Conservation (phyloP, 441 rosid genomes). For the Metrosideros polymorpha region DNA sequence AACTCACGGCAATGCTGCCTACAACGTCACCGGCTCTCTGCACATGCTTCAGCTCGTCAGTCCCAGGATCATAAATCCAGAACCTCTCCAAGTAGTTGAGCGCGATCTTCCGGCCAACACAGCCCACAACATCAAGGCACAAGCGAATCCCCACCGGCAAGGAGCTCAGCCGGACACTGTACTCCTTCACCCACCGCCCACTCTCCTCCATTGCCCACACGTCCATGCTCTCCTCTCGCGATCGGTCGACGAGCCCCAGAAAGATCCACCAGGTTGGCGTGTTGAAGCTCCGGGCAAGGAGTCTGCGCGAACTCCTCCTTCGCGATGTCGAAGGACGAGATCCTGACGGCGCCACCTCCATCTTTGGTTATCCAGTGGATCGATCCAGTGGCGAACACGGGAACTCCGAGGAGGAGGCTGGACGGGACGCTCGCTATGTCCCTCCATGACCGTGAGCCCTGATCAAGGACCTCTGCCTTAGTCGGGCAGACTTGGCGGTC, state of each 20-base stretch:
- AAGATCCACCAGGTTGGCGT: neutral
- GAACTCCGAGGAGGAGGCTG: neutral
- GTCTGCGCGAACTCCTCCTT: neutral
- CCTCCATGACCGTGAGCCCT: neutral
- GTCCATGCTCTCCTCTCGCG: neutral
- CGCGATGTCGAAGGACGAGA: neutral
- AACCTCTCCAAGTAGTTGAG: accelerated
- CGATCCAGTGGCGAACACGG: neutral
- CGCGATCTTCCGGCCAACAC: neutral
- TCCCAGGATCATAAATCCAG: neutral
- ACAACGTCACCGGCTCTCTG: too few species aligned
- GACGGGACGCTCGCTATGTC: neutral
- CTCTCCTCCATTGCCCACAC: neutral
- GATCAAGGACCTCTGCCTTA: neutral
- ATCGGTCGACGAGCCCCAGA: neutral
- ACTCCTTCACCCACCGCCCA: neutral
- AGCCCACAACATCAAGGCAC: neutral
- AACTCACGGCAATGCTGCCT: neutral
- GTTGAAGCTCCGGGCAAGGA: neutral
- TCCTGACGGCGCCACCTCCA: neutral
- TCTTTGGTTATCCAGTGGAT: neutral
- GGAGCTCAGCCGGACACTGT: neutral
- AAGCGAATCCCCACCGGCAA: neutral
- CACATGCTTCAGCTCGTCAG: neutral
- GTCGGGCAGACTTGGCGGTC: neutral